Base-by-base conservation (phyloP, 768 basidiomycete genomes). In the Porpolomopsis calyptriformis region DNA sequence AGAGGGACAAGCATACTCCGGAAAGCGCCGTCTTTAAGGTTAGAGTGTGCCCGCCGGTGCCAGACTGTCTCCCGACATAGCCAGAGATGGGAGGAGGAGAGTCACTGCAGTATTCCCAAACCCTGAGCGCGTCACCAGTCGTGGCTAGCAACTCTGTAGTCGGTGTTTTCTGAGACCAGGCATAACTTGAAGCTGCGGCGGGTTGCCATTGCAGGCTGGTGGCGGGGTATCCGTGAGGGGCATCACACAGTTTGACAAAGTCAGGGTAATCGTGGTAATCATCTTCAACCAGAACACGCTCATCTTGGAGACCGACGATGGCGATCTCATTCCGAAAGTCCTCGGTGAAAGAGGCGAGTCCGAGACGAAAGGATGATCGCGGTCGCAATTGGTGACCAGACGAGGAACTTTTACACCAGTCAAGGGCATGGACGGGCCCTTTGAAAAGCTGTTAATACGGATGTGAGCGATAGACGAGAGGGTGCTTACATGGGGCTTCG, bases 161-260 rank as follows among this genome's bases (percentile, higher is more conserved):
- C 6, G 72, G 64, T 3, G 74, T 70, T 60, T 82, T 86, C 61
- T 80, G 77, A 4, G 77, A 70, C 85, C 87, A 87, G 35, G 69
- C 60, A 59, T 77, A 76, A 36, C 69, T 73, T 24, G 71, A 65
- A 18, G 85, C 71, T 22, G 77, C 74, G 3, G 76, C 73, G 14
- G 96, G 96, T 53, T 96, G 91, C 87, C 92, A 98, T 56, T 85
- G 90, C 40, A 97, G 64, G 61, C 80, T 85, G 11, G 92, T 97
- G 8, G 90, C 88, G 14, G 96, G 96, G 66, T 94, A 97, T 37
- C 87, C 84, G 52, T 96, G 86, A 52, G 79, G 75, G 1, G 82
- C 78, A 53, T 87, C 81, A 49, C 88, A 90, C 18, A 93, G 74
- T 4, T 83, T 82, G 33, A 82, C 79, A 60, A 94, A 96, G 66